phyloP scores from a whole-genome alignment of 2,329 filamentous ascomycete species.

The Colletotrichum sp. region DNA sequence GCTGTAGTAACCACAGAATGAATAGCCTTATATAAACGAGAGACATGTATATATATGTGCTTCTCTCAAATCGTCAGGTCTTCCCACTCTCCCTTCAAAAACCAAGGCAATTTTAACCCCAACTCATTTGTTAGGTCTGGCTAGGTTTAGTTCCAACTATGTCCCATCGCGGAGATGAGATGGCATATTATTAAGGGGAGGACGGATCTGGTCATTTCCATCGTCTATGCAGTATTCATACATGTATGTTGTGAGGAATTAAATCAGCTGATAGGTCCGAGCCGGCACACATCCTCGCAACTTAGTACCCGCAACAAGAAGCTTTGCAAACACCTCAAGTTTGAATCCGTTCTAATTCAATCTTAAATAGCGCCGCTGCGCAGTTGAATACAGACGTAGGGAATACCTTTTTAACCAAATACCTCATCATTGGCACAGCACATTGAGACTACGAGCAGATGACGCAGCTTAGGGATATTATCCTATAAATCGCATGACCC shows the following conservation, averaged over 20 bases:
- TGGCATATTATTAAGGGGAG: background rate
- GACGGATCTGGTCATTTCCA: too few species aligned
- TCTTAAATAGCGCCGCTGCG: rapidly evolving
- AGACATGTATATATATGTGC: too few species aligned
- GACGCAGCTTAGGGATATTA: background rate
- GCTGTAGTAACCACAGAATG: background rate
- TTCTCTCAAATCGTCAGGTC: background rate
- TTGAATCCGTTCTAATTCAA: background rate
- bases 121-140: background rate
- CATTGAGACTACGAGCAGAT: background rate
- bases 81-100: background rate
- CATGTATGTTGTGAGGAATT: background rate
- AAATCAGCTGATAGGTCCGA: background rate
- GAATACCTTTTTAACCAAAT: background rate
- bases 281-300: background rate
- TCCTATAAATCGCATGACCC: background rate
- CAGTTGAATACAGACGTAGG: rapidly evolving
- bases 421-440: background rate
- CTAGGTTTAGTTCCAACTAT: background rate
- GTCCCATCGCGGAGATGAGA: background rate
- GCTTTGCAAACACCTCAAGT: background rate
- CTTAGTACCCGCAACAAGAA: background rate
- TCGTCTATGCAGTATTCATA: too few species aligned
- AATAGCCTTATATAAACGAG: rapidly evolving
- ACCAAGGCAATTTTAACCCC: background rate